These are phyloP conservation scores for Salvia splendens DNA, from an alignment of 257 asterid species.

Conservation along the genomic window DNA sequence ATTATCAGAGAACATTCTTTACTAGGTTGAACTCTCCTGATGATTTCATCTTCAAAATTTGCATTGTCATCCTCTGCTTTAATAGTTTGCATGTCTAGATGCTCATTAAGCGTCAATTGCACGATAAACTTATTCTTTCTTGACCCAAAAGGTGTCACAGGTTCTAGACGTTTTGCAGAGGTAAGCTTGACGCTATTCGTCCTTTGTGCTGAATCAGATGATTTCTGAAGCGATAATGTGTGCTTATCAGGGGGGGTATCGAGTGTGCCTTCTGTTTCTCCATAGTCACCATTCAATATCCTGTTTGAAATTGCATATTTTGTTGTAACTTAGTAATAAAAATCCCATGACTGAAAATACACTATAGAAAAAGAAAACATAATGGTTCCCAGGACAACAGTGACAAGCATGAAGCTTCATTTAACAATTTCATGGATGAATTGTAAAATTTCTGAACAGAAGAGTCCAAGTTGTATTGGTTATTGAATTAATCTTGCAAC, in stretches of 20 bases:
- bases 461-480: slow-evolving; percentile 7
- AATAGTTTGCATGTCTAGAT: slow-evolving; percentile 35
- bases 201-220: slow-evolving; percentile 54
- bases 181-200: slow-evolving; percentile 57
- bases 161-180: slow-evolving; percentile 52
- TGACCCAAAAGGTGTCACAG: slow-evolving; percentile 87
- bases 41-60: slow-evolving; percentile 70
- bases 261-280: slow-evolving; percentile 50
- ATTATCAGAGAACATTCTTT: slow-evolving; percentile 61
- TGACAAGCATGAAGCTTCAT: background rate
- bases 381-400: slow-evolving; percentile 8
- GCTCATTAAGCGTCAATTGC: slow-evolving; percentile 72
- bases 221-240: slow-evolving; percentile 36
- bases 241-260: slow-evolving; percentile 56
- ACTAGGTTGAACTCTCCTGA: slow-evolving; percentile 74
- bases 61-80: slow-evolving; percentile 48
- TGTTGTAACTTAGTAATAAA: slow-evolving; percentile 13
- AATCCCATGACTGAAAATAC: slow-evolving; percentile 14
- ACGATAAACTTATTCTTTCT: slow-evolving; percentile 83
- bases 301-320: slow-evolving; percentile 44
- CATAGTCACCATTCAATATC: slow-evolving; percentile 60
- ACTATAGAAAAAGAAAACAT: slow-evolving; percentile 20
- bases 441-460: background rate
- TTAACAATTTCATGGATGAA: slow-evolving; percentile 3
- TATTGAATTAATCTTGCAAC: background rate